phyloP scores from a whole-genome alignment of 768 basidiomycete genomes.

The Collybiopsis luxurians region DNA sequence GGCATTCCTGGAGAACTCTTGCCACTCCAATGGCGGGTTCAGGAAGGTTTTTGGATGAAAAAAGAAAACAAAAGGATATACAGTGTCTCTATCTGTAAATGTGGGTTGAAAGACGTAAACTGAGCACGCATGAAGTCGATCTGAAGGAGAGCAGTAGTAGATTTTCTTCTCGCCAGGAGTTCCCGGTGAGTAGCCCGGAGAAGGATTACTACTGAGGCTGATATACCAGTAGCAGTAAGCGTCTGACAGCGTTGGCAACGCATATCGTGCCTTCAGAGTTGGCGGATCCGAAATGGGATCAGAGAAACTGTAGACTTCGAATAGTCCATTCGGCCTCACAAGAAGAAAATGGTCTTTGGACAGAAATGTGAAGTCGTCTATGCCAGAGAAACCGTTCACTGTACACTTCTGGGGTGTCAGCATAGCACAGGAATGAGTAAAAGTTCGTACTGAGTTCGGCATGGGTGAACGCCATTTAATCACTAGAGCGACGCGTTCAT shows the following conservation, averaged over 20 bases:
- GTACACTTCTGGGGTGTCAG: conserved; percentile 29
- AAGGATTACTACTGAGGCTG: conserved; percentile 50
- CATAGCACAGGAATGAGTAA: background rate
- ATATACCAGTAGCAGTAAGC: conserved; percentile 54
- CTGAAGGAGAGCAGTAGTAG: conserved; percentile 45
- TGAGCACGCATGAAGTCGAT: conserved; percentile 49
- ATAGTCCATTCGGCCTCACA: conserved; percentile 41
- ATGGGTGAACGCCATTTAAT: conserved; percentile 48
- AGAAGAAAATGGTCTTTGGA: conserved; percentile 44
- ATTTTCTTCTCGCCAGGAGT: conserved; percentile 23
- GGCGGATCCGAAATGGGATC: conserved; percentile 29
- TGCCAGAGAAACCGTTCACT: conserved; percentile 38
- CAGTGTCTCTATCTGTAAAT: conserved; percentile 33
- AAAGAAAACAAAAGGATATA: conserved; percentile 50
- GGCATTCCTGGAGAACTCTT: background rate
- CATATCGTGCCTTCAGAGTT: conserved; percentile 34
- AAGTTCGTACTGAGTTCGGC: conserved; percentile 35
- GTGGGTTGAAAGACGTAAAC: conserved; percentile 44
- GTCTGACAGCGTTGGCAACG: conserved; percentile 40
- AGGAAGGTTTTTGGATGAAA: conserved; percentile 42
- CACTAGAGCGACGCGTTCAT: conserved; percentile 11
- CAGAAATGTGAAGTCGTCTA: conserved; percentile 55
- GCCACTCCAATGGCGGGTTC: conserved; percentile 16
- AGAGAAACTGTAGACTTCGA: conserved; percentile 48
- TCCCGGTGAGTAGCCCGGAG: conserved; percentile 37